Base-by-base conservation (phyloP, 2,329 filamentous ascomycete genomes). In the Fusarium camptoceras region DNA sequence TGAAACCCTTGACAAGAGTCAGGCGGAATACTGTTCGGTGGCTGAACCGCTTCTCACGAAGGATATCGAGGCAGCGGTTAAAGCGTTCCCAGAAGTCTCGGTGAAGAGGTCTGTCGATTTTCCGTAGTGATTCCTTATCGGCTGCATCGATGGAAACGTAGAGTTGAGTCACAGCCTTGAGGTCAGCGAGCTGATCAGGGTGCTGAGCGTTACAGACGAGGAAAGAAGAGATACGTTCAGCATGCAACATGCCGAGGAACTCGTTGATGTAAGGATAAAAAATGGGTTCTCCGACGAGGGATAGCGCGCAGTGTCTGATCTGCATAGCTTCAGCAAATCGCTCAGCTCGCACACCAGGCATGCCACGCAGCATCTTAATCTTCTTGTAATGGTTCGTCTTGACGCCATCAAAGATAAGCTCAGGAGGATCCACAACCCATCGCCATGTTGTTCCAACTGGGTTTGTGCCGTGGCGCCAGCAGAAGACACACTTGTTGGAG, bases 261-360 rank as follows among this genome's bases (percentile, higher is more conserved):
- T 94, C 92, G 80, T 99, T 98, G 85, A 98, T 98, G 77, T 97
- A 91, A 12, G 96, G 96, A 80, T 98, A 98, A 83, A 98, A 98
- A 74, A 98, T 98, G n/a, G 95, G 95, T 80, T 99, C 95, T 73
- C 96, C 95, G 24, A 99, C 96, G 12, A 99, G 86, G 71, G 90
- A 94, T 47, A 99, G 84, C 0, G 96, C 96, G 79, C 95, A 99
- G 81, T 99, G 95, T 1, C 94, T 88, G 74, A 99, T 97, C 43
- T 90, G 87, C 91, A 98, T 94, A 0, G 94, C 95, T 82, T 98
- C 96, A 9, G 91, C 89, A 76, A 97, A 98, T 6, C 96, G 88
- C 80, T 98, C 95, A 2, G 94, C 93, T 14, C 95, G 88, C 6
- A 98, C 94, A 8, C 96, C 96, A 0, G 96, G 95, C 1, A 98